Conservation (phyloP, 176 grass and related monocot species). For the Avena insularis region DNA sequence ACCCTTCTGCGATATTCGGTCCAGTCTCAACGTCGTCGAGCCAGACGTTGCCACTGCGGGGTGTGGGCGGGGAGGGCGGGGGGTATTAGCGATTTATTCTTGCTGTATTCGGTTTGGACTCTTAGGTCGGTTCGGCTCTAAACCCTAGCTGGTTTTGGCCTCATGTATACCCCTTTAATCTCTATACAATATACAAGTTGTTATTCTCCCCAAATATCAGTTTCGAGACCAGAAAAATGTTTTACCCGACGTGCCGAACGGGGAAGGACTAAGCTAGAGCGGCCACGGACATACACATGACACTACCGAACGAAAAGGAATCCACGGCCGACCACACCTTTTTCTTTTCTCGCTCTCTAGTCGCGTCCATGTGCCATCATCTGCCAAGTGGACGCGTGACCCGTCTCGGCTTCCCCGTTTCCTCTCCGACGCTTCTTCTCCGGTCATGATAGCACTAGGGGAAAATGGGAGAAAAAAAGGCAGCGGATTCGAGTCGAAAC, state of each 20-base stretch:
- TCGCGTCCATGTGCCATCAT: constrained; percentile 4
- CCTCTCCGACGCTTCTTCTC: background rate
- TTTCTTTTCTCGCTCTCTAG: background rate
- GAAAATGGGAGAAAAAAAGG: background rate
- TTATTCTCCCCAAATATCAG: too few relatives aligned
- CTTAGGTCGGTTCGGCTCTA: too few relatives aligned
- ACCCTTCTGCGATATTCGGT: too few relatives aligned
- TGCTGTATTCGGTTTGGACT: too few relatives aligned
- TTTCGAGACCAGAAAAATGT: too few relatives aligned
- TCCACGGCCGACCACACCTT: constrained; percentile 5
- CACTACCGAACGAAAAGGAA: background rate
- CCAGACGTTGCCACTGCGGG: too few relatives aligned
- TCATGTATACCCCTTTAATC: too few relatives aligned
- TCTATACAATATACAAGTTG: too few relatives aligned
- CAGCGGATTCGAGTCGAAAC: constrained; percentile 24
- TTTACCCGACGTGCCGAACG: background rate
- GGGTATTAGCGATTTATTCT: too few relatives aligned
- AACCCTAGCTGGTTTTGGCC: too few relatives aligned
- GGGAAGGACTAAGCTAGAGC: background rate
- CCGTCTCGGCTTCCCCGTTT: constrained; percentile 30
- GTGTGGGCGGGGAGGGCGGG: too few relatives aligned
- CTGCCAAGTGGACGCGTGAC: constrained; percentile 11
- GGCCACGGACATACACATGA: background rate
- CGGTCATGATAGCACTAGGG: background rate
- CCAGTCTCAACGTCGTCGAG: too few relatives aligned